These are phyloP conservation scores for Paecilomyces dactylethromorphus DNA, from an alignment of 2,329 filamentous ascomycete genomes.

Conservation along the genomic window DNA sequence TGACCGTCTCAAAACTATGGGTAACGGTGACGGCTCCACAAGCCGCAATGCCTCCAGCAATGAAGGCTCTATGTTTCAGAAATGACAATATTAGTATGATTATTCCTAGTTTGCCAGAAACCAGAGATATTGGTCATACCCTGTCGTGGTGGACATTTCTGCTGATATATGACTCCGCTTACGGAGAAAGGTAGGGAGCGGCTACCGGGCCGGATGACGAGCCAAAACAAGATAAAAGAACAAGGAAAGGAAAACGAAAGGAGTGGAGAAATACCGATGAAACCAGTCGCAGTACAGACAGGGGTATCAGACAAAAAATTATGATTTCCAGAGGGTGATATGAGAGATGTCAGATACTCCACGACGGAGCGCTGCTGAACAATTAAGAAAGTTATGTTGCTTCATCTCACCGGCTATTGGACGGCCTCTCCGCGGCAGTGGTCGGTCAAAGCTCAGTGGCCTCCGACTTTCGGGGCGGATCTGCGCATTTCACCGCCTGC, in stretches of 20 bases:
- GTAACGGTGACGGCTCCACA: slow-evolving; percentile 97
- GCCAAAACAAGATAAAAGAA: not conserved
- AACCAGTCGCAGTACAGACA: not conserved
- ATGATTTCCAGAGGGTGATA: not conserved
- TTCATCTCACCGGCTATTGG: not conserved
- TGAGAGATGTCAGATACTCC: not conserved
- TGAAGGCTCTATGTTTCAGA: slow-evolving; percentile 62
- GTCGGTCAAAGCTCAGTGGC: slow-evolving; percentile 2
- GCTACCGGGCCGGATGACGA: not conserved
- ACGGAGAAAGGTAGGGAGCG: slow-evolving; percentile 1
- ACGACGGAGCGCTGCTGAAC: not conserved
- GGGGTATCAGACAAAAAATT: not conserved
- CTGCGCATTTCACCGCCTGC: slow-evolving; percentile 5
- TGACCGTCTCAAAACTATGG: slow-evolving; percentile 97
- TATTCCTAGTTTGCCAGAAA: not conserved
- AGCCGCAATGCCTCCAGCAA: slow-evolving; percentile 92
- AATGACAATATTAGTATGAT: not conserved
- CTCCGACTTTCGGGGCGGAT: slow-evolving; percentile 14
- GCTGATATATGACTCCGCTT: not conserved
- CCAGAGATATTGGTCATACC: slow-evolving; percentile 25
- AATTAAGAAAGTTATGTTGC: not conserved
- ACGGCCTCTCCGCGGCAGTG: not conserved
- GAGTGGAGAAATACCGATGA: not conserved
- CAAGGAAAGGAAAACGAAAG: not conserved
- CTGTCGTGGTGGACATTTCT: slow-evolving; percentile 50